Percentiles rank a stretch among this genome's conserved stretches.
phyloP scores from a whole-genome alignment of 2,329 filamentous ascomycete genomes.

The Xylariaceae sp. region DNA sequence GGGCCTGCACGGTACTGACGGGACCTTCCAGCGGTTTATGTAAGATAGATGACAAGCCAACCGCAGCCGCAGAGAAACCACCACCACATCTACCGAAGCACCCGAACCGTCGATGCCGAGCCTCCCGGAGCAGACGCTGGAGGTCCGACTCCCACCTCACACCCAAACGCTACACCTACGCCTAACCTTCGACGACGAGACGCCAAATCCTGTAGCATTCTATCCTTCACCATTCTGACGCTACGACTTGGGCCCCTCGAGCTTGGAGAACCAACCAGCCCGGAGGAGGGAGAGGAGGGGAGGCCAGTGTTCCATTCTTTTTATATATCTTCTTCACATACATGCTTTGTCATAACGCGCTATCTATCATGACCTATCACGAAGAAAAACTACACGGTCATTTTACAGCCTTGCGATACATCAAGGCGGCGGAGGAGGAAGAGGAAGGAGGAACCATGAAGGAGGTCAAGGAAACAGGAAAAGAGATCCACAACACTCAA shows the following conservation, averaged over 20 bases:
- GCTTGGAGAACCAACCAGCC: not conserved
- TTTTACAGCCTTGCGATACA: constrained; percentile 14
- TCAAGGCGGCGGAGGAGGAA: not conserved
- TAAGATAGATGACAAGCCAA: constrained; percentile 3
- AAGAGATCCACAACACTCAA: not conserved
- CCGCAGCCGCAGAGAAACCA: not conserved
- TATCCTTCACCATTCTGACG: constrained; percentile 6
- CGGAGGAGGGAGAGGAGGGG: constrained; percentile 1
- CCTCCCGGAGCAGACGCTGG: constrained; percentile 5
- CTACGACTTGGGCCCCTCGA: not conserved
- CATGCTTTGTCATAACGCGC: not conserved
- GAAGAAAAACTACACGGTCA: constrained; percentile 6
- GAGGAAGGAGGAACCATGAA: not conserved
- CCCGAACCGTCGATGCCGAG: constrained; percentile 1
- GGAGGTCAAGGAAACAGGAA: not conserved
- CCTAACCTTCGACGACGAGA: constrained; percentile 5
- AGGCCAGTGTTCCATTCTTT: constrained; percentile 20
- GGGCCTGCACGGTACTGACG: constrained; percentile 46
- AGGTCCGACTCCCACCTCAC: constrained; percentile 8
- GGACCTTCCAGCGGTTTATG: not conserved
- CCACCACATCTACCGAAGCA: not conserved
- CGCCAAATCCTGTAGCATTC: constrained; percentile 10
- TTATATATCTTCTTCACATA: constrained; percentile 11
- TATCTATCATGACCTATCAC: constrained; percentile 11
- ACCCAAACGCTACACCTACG: constrained; percentile 8